Evolutionary conservation across 2,329 filamentous ascomycete genomes (phyloP).

Genomic region (Aurifilum marmelostoma): DNA sequence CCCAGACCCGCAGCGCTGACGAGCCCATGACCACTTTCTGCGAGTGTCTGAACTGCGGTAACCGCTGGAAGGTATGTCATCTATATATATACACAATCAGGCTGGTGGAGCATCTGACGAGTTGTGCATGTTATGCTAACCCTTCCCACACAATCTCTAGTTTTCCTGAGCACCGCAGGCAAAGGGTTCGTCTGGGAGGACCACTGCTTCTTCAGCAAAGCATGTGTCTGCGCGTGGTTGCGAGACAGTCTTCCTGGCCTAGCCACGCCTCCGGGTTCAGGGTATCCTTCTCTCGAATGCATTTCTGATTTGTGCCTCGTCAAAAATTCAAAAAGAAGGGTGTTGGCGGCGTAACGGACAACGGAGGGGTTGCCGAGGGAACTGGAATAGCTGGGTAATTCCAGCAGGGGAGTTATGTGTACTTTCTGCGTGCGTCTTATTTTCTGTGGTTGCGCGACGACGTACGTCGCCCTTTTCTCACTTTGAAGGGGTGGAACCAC

Average conservation of each 20-base stretch:
- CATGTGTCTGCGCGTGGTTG: not conserved
- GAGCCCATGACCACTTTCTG: slow-evolving; percentile 86
- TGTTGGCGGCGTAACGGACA: slow-evolving; percentile 28
- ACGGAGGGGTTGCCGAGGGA: slow-evolving; percentile 15
- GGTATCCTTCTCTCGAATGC: not conserved
- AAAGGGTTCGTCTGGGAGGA: not conserved
- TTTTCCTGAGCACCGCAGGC: slow-evolving; percentile 35
- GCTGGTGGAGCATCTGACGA: slow-evolving; percentile 5
- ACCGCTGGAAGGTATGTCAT: slow-evolving; percentile 67
- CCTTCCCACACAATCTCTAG: slow-evolving; percentile 20
- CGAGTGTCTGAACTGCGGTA: slow-evolving; percentile 70
- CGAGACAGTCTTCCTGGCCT: not conserved
- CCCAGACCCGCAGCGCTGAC: slow-evolving; percentile 93
- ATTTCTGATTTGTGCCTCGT: slow-evolving; percentile 9
- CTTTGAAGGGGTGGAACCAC: not conserved
- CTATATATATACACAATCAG: slow-evolving; percentile 31
- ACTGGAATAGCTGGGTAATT: slow-evolving; percentile 20
- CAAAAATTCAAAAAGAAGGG: slow-evolving; percentile 2
- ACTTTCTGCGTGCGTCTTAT: slow-evolving; percentile 11
- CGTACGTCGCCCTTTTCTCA: slow-evolving; percentile 12
- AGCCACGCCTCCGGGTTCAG: not conserved
- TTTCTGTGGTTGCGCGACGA: not conserved
- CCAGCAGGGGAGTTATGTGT: slow-evolving; percentile 21
- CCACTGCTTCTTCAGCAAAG: not conserved
- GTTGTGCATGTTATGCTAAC: slow-evolving; percentile 28